Base-by-base conservation (phyloP, 176 grass and related monocot species). In the Juncus inflexus region DNA sequence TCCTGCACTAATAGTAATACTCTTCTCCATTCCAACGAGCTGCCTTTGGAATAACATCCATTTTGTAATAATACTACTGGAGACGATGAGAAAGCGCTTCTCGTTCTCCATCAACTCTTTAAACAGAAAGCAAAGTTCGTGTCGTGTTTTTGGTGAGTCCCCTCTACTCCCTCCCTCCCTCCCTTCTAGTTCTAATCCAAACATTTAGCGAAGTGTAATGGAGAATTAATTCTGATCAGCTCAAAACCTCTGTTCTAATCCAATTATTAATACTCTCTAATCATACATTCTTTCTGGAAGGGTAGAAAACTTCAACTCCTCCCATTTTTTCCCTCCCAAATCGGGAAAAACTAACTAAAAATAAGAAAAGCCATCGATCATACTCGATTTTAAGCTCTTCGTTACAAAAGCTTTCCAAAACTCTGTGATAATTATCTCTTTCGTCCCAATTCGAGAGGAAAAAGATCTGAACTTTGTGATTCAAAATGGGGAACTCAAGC, bases 401-500 rank as follows among this genome's bases (percentile, higher is more conserved):
- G 2, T 37, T 15, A 50, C 62, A 35, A 47, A 45, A 19, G 42
- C 14, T 28, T 28, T 10, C 40, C 2, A 64, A 14, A 63, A 75
- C 54, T 74, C 58, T 52, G 62, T 45, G 9, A 28, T 3, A 43
- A 42, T 42, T 55, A 12, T 41, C 12, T 69, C 28, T 37, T 52
- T 69, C 54, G 2, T 41, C 7, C 35, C n/a, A 54, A 69, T 53
- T 69, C 50, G 52, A 16, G 39, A 55, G 15, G 19, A 28, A 37
- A 67, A 67, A 56, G 51, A 67, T 50, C 74, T 19, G n/a, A 42
- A 47, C 39, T 35, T 12, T 50, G 50, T 8, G 15, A 63, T 12
- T 12, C 13, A 59, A 36, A 42, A 69, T 62, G 55, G 86, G 74
- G n/a, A 81, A 55, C 76, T 69, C 62, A 15, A 79, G 81, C 47